phyloP scores from a whole-genome alignment of 192 early-diverging fungal genomes.

The Umbelopsis isabellina region DNA sequence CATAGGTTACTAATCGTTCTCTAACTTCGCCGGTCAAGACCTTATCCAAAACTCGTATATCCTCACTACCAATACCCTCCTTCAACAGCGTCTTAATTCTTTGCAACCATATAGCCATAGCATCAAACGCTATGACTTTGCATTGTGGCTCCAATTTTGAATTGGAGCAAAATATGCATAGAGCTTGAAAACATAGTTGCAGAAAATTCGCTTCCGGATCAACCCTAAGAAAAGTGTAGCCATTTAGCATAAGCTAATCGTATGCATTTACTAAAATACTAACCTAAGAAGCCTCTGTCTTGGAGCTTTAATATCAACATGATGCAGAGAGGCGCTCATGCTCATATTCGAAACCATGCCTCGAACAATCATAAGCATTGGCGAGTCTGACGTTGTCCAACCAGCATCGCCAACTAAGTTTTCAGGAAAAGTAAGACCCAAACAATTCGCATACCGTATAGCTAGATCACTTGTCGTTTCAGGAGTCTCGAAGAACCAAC shows the following conservation, averaged over 20 bases:
- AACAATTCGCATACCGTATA: neutral
- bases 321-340: conserved; percentile 40
- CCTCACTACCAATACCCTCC: neutral
- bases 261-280: neutral
- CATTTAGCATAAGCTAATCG: neutral
- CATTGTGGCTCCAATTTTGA: conserved; percentile 65
- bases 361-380: conserved; percentile 49
- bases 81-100: conserved; percentile 54
- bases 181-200: conserved; percentile 64
- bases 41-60: conserved; percentile 24
- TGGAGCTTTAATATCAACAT: conserved; percentile 4
- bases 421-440: conserved; percentile 3
- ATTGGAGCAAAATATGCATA: conserved; percentile 63
- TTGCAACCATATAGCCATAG: conserved; percentile 73
- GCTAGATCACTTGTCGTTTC: neutral
- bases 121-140: conserved; percentile 75
- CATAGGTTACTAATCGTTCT: conserved; percentile 69
- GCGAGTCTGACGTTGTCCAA: conserved; percentile 33
- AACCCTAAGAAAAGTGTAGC: neutral
- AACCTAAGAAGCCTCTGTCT: conserved; percentile 22
- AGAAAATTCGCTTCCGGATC: conserved; percentile 40
- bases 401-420: conserved; percentile 18
- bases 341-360: conserved; percentile 52
- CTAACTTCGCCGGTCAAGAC: conserved; percentile 42
- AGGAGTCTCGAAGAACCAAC: conserved; percentile 32